Base-by-base conservation (phyloP, 2,329 filamentous ascomycete species). In the Colletotrichum incanum region DNA sequence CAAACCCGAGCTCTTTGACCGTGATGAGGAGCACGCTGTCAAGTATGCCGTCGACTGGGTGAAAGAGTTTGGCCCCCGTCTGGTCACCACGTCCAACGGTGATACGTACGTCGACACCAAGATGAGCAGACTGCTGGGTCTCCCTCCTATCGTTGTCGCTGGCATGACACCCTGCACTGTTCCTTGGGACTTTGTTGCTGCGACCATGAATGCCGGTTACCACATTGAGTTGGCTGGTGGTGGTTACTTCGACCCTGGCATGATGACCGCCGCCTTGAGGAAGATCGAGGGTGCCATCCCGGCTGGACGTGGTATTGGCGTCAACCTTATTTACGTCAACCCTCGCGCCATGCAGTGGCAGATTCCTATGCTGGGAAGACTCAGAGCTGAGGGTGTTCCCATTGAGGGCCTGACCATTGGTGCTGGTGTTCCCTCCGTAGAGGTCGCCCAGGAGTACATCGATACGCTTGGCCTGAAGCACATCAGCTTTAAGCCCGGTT, bases 41-140 rank as follows among this genome's bases (percentile, higher is more conserved):
- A 96, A 95, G 82, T 98, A 95, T 81, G 96, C 96, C 60, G 93
- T 95, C 39, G 94, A 99, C 83, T 99, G 97, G 97, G 95, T 99
- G 70, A 97, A 97, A 83, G 95, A 98, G 82, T 95, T 96, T 80
- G 95, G 96, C 12, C 96, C 97, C n/a, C 93, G 92, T 72, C 88
- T 99, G 54, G 92, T 97, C 77, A 96, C 94, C 84, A 98, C 94
- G 18, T 96, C 95, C 14, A 91, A 90, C 69, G 96, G 96, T 26
- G 90, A 95, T 79, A 98, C 94, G 2, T 98, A 93, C 76, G 94
- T 99, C 58, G 95, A 98, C 81, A 99, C 96, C 74, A 98, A 98
- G 86, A 96, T 98, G 93, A 97, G 93, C 82, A 89, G 94, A 76
- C 86, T 97, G 26, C 86, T 98, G 23, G 95, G 95, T 76, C 86